Conservation (phyloP, 2,329 filamentous ascomycete species). For the Colletotrichum eremochloae region DNA sequence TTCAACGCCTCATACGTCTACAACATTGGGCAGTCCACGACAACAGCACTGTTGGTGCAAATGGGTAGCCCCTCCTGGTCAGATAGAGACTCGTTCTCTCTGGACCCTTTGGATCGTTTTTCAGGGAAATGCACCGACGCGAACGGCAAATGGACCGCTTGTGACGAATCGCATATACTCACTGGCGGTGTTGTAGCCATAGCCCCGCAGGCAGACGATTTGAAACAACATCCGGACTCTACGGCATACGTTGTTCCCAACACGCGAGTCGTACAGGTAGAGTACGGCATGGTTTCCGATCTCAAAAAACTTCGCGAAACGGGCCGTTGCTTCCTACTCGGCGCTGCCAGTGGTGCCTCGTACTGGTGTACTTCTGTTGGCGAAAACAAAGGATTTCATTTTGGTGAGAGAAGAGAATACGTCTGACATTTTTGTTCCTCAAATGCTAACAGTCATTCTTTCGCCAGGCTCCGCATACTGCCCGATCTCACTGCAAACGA, state of each 20-base stretch:
- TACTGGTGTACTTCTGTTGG: constrained; percentile 33
- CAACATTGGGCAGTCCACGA: constrained; percentile 8
- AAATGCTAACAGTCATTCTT: not conserved
- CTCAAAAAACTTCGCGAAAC: constrained; percentile 6
- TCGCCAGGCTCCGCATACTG: constrained; percentile 32
- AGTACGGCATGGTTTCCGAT: constrained; percentile 30
- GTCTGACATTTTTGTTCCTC: not conserved
- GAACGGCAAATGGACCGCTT: constrained; percentile 22
- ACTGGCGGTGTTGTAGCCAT: constrained; percentile 28
- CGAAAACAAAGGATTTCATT: constrained; percentile 9
- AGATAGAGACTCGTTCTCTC: constrained; percentile 31
- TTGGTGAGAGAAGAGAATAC: constrained; percentile 16
- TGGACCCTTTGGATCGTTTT: constrained; percentile 16
- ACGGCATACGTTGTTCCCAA: constrained; percentile 24
- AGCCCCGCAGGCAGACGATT: constrained; percentile 28
- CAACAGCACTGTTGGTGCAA: constrained; percentile 29
- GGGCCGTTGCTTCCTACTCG: constrained; percentile 28
- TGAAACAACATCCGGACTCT: constrained; percentile 14
- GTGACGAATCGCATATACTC: constrained; percentile 33
- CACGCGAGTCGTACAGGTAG: constrained; percentile 21
- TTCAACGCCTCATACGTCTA: constrained; percentile 37
- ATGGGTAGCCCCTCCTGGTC: constrained; percentile 39
- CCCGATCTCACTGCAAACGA: constrained; percentile 27
- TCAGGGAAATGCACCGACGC: constrained; percentile 2
- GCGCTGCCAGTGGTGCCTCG: constrained; percentile 26